Evolutionary conservation across 176 grass and related monocot genomes (phyloP), one percentile per base, ranked within the genome.

Genomic region (Oryza australiensis): DNA sequence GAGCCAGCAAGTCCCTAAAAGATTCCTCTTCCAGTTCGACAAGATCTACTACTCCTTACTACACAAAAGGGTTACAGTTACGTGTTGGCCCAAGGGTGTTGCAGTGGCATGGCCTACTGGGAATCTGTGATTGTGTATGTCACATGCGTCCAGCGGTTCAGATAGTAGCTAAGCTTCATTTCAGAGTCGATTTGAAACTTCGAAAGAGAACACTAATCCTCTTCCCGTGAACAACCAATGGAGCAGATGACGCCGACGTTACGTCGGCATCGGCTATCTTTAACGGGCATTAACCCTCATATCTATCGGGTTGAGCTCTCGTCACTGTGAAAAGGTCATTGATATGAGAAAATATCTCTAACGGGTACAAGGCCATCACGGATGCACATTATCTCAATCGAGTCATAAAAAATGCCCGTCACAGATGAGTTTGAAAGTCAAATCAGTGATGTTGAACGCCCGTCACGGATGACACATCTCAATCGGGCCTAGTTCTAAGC

Each of bases 11-110:
- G 3, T 67, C 45, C 83, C 48, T 81, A 78, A 48, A 48, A 82
- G 78, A 78, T 82, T 89, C 88, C 14, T 82, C 26, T 55, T 30
- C 18, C 16, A 43, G 49, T 40, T 84, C 57, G 78, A 77, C 78
- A 76, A 77, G 78, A 82, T 86, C 78, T 77, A 85, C 32, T 37
- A 4, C 35, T 29, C 29, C 29, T 29, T 37, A 37, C 34, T 7
- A 20, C 22, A 15, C 7, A 59, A 30, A 38, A 76, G 68, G 51
- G 16, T 76, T 64, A 75, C 46, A 84, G 45, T 74, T 62, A 55
- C 66, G 55, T 24, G 55, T 60, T 60, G 59, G 60, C 33, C 26
- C 14, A 28, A 1, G 37, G 69, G 45, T 33, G 46, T 42, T 68
- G 30, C 26, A 27, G 68, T 74, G 41, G 24, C 64, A 77, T 70